Conservation (phyloP, 192 early-diverging fungal genomes). For the Mortierella hygrophila region DNA sequence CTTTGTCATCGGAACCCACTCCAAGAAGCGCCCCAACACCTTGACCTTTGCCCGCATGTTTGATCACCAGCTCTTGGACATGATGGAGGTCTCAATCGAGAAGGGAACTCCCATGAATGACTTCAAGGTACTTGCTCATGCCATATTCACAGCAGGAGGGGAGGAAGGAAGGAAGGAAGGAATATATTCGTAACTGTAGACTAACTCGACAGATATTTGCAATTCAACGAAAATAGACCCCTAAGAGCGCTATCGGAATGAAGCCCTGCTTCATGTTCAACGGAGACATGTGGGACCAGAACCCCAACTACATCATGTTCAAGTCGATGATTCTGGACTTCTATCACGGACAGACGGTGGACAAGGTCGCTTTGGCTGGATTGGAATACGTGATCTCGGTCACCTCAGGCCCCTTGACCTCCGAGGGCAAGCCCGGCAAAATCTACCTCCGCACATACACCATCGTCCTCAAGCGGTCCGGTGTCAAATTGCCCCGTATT, state of each 20-base stretch:
- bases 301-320: constrained; percentile 76
- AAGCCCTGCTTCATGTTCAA: constrained; percentile 92
- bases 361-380: constrained; percentile 86
- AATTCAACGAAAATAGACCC: constrained; percentile 43
- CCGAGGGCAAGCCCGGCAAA: constrained; percentile 70
- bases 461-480: constrained; percentile 88
- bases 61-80: constrained; percentile 94
- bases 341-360: constrained; percentile 84
- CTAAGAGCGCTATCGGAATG: constrained; percentile 87
- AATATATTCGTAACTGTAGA: background rate
- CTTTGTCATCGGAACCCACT: constrained; percentile 91
- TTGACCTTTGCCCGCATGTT: constrained; percentile 92
- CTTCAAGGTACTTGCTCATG: constrained; percentile 65
- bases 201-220: background rate
- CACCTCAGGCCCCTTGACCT: constrained; percentile 74
- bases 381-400: constrained; percentile 91
- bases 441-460: constrained; percentile 89
- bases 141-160: no score
- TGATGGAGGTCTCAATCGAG: constrained; percentile 93
- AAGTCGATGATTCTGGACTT: constrained; percentile 92
- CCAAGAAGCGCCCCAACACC: constrained; percentile 97
- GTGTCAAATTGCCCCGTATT: constrained; percentile 86
- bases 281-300: constrained; percentile 87
- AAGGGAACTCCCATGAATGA: constrained; percentile 75
- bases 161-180: background rate